Conservation (phyloP, 345 rosid species). For the thale cress (Arabidopsis thaliana) region DNA sequence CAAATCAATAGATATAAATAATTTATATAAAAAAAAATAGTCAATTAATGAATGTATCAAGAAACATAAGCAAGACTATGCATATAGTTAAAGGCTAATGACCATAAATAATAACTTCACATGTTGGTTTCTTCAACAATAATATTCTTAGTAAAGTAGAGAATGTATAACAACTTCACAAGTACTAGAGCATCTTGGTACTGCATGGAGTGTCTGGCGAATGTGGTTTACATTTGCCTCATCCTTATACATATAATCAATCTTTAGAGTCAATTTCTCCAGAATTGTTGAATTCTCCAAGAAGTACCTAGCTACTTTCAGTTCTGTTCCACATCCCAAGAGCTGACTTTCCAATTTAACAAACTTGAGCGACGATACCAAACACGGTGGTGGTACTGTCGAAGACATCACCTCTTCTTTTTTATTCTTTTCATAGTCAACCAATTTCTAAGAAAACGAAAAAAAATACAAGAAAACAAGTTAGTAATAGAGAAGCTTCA, state of each 20-base stretch:
- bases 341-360: neutral
- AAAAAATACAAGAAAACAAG: neutral
- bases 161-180: neutral
- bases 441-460: neutral
- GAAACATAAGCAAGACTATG: neutral
- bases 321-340: neutral
- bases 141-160: neutral
- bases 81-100: neutral
- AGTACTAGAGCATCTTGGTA: neutral
- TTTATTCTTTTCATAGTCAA: neutral
- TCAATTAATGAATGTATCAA: neutral
- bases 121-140: neutral
- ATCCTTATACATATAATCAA: neutral
- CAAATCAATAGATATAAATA: neutral
- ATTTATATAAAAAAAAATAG: constrained; percentile 4
- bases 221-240: neutral
- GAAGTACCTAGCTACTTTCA: neutral
- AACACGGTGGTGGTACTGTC: neutral
- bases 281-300: neutral
- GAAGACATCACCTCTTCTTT: neutral
- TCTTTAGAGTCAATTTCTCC: neutral
- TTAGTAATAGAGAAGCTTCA: neutral
- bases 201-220: neutral
- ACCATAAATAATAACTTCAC: neutral
- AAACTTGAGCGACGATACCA: neutral